Conservation (phyloP, 2,329 filamentous ascomycete species). For the Trichoderma cornu-damae region DNA sequence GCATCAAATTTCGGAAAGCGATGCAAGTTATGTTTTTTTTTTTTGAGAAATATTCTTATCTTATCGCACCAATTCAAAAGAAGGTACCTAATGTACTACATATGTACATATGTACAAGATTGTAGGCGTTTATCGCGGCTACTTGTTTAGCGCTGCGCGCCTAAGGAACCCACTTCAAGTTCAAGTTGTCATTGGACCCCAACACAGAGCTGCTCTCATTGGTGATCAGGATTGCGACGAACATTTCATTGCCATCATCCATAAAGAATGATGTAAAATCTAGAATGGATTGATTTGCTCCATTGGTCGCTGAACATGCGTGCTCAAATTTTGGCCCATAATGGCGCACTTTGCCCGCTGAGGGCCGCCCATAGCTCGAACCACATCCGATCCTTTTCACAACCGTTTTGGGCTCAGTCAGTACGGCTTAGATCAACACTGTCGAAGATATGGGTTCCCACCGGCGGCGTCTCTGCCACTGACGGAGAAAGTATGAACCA, state of each 20-base stretch:
- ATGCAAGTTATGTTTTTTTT: constrained; percentile 18
- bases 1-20: constrained; percentile 4
- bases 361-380: constrained; percentile 1
- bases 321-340: constrained; percentile 17
- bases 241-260: background rate
- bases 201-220: background rate
- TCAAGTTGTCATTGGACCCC: background rate
- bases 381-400: constrained; percentile 25
- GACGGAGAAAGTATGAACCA: constrained; percentile 47
- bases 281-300: background rate
- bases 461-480: constrained; percentile 58
- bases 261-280: background rate
- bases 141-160: background rate
- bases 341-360: constrained; percentile 16
- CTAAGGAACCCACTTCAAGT: background rate
- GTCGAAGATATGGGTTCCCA: constrained; percentile 75
- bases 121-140: constrained; percentile 8
- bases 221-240: background rate
- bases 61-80: constrained; percentile 18
- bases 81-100: too few species aligned
- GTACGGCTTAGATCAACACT: constrained; percentile 38
- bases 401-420: constrained; percentile 32
- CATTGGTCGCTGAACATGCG: constrained; percentile 21
- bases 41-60: constrained; percentile 19
- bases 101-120: too few species aligned